phyloP scores from a whole-genome alignment of 2,329 filamentous ascomycete genomes.

The Exophiala sideris region DNA sequence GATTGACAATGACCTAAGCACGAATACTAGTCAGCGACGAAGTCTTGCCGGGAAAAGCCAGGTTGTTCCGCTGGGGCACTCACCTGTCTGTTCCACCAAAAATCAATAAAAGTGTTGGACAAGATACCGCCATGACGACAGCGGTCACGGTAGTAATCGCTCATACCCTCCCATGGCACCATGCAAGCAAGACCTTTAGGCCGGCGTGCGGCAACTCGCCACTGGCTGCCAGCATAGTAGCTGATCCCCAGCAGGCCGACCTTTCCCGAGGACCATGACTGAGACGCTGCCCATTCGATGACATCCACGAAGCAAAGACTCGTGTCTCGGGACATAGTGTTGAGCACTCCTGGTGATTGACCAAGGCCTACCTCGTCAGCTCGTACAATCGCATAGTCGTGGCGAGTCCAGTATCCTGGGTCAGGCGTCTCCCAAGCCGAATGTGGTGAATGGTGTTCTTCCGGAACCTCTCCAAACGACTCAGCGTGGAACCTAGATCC shows the following conservation, averaged over 20 bases:
- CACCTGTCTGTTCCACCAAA: constrained; percentile 43
- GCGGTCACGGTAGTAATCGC: constrained; percentile 56
- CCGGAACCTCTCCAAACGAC: constrained; percentile 50
- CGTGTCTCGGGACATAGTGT: constrained; percentile 54
- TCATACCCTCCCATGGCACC: constrained; percentile 57
- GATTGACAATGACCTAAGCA: constrained; percentile 3
- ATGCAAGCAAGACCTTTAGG: constrained; percentile 53
- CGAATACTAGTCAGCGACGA: background rate
- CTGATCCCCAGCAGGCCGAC: constrained; percentile 51
- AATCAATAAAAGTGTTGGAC: constrained; percentile 56
- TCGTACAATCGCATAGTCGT: constrained; percentile 57
- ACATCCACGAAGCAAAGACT: constrained; percentile 52
- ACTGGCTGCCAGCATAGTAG: constrained; percentile 55
- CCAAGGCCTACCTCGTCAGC: constrained; percentile 54
- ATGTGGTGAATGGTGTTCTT: constrained; percentile 52
- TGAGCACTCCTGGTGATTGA: constrained; percentile 51
- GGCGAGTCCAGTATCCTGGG: constrained; percentile 54
- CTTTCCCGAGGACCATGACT: constrained; percentile 51
- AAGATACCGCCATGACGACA: constrained; percentile 62
- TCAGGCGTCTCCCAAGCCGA: constrained; percentile 61
- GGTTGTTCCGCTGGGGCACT: background rate
- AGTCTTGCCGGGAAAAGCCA: background rate
- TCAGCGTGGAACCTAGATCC: constrained; percentile 43
- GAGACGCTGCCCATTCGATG: constrained; percentile 51
- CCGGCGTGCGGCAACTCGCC: constrained; percentile 52